These are phyloP conservation scores for Brassica incana DNA, from an alignment of 345 rosid genomes.

Conservation along the genomic window DNA sequence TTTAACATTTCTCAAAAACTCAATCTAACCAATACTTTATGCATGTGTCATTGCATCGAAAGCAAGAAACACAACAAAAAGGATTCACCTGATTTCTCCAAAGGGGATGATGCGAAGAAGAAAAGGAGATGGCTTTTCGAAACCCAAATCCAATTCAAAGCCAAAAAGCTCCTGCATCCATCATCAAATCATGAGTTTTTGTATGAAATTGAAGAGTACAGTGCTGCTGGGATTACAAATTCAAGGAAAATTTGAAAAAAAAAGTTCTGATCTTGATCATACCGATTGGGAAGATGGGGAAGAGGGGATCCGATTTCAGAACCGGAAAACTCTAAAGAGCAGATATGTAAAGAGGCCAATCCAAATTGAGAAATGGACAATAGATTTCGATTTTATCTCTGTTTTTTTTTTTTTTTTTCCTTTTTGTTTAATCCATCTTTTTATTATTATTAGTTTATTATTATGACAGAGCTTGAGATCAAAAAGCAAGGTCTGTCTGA, in stretches of 20 bases:
- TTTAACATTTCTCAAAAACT: neutral
- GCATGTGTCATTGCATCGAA: constrained; percentile 18
- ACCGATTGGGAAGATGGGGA: constrained; percentile 33
- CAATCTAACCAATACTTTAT: neutral
- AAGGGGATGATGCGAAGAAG: neutral
- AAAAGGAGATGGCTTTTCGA: constrained; percentile 26
- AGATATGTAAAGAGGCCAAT: constrained; percentile 8
- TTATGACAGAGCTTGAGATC: neutral
- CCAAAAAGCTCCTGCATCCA: constrained; percentile 30
- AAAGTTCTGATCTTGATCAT: constrained; percentile 9
- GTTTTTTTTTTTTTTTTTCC: neutral
- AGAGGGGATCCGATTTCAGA: constrained; percentile 21
- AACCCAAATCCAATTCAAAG: constrained; percentile 38
- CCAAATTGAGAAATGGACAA: constrained; percentile 26
- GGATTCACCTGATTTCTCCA: constrained; percentile 28
- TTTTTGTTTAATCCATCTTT: neutral
- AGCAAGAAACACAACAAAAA: neutral
- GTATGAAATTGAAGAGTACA: neutral
- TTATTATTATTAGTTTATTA: neutral
- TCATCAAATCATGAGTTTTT: neutral
- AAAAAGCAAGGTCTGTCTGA: neutral
- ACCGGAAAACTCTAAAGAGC: neutral
- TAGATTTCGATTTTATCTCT: constrained; percentile 17
- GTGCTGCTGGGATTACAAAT: neutral
- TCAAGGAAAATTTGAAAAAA: neutral